Base-by-base conservation (phyloP, 2,329 filamentous ascomycete species). In the Trichoderma breve region DNA sequence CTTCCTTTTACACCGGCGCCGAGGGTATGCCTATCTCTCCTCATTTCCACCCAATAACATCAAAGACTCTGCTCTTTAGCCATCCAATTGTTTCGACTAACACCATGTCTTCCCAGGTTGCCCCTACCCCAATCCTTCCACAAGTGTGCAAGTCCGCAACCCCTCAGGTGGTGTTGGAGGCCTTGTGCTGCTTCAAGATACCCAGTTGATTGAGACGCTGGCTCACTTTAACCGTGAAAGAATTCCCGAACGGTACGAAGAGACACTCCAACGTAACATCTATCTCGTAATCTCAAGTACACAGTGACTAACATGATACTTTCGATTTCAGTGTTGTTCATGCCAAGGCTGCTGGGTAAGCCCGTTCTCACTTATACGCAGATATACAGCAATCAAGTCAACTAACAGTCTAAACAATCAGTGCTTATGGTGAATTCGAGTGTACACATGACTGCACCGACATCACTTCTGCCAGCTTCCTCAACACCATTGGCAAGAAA, bases 341-440 rank as follows among this genome's bases (percentile, higher is more conserved):
- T 34, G 80, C 80, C 6, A 78, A 78, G 28, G 79, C 76, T 6
- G 78, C 74, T 6, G 79, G 86, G 34, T 71, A 71, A 64, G 69
- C n/a, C 34, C 34, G 18, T 24, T 24, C 47, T 24, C 47, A 53
- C 11, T 32, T 39, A 24, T 18, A 34, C 32, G 26, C 9, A 39
- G 26, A 12, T 8, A 12, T 2, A 36, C n/a, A 14, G 6, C n/a
- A 69, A 21, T n/a, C 39, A n/a, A 51, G n/a, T 34, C 15, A n/a
- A 30, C 30, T 32, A 43, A 64, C 30, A 58, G 18, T 43, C 7
- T 43, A 18, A 6, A 8, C 3, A 6, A 32, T 21, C n/a, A 71
- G 69, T 26, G 86, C 86, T 0, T 87, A 82, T 74, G 87, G 87
- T 21, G 84, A 88, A 66, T 91, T 90, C 71, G 87, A 90, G 77